Percentiles rank a stretch among this genome's conserved stretches.
Conservation (phyloP, 2,329 filamentous ascomycete species). For the Penicillium hesseltinei region DNA sequence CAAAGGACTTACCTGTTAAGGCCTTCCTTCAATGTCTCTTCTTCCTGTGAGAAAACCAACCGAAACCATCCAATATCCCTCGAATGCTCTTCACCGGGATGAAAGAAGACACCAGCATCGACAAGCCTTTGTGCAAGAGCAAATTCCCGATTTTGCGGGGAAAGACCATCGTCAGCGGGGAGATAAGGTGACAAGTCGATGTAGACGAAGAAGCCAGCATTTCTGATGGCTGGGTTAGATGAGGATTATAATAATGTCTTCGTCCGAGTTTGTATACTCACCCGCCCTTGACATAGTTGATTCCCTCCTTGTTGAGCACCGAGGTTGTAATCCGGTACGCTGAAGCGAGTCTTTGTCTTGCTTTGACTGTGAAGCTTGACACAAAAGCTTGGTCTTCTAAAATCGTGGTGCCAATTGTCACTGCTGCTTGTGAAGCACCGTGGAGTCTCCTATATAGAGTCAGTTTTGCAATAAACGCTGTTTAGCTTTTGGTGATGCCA, state of each 20-base stretch:
- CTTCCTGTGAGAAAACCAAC: conserved; percentile 49
- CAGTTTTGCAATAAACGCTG: not conserved
- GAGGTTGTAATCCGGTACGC: conserved; percentile 31
- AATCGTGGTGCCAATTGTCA: conserved; percentile 32
- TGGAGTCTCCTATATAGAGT: conserved; percentile 26
- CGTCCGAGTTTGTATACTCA: conserved; percentile 9
- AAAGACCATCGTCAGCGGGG: conserved; percentile 14
- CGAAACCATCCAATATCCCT: conserved; percentile 54
- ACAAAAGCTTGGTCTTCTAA: conserved; percentile 39
- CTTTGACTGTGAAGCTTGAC: conserved; percentile 28
- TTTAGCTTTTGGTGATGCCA: not conserved
- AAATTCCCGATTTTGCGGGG: conserved; percentile 41
- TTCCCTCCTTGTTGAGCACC: conserved; percentile 37
- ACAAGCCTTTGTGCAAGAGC: conserved; percentile 46
- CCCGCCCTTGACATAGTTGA: conserved; percentile 39
- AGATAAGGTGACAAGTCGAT: conserved; percentile 46
- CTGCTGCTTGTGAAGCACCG: conserved; percentile 25
- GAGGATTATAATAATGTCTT: not conserved
- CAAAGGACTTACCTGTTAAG: conserved; percentile 27
- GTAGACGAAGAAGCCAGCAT: conserved; percentile 50
- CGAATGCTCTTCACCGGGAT: conserved; percentile 47
- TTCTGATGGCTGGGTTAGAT: conserved; percentile 21
- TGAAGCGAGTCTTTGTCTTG: conserved; percentile 23
- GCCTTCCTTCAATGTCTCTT: conserved; percentile 37
- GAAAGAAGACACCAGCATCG: conserved; percentile 52